Conservation (phyloP, 2,329 filamentous ascomycete species). For the Fusarium nodosum region DNA sequence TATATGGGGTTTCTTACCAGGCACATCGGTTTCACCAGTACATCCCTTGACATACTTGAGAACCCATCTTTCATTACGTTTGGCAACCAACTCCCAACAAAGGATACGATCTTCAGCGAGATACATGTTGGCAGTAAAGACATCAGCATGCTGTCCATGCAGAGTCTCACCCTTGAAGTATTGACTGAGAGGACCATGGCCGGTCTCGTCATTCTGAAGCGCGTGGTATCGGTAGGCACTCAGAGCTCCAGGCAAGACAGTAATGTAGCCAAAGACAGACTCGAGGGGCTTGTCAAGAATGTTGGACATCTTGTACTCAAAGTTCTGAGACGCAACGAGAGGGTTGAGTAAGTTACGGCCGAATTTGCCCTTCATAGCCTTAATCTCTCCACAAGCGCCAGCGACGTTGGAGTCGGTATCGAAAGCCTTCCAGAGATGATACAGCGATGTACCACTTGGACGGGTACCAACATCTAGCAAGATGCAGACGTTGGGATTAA, state of each 20-base stretch:
- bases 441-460: constrained; percentile 89
- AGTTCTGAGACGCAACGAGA: constrained; percentile 96
- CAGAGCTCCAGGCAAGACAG: constrained; percentile 92
- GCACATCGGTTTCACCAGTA: constrained; percentile 97
- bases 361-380: constrained; percentile 91
- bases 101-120: constrained; percentile 90
- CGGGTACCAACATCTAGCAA: constrained; percentile 96
- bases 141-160: constrained; percentile 94
- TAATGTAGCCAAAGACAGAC: constrained; percentile 98
- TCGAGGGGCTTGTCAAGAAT: constrained; percentile 98
- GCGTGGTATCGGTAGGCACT: constrained; percentile 97
- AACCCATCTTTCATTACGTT: constrained; percentile 94
- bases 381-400: constrained; percentile 97
- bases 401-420: constrained; percentile 98
- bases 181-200: constrained; percentile 93
- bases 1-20: constrained; percentile 71
- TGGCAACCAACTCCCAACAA: constrained; percentile 96
- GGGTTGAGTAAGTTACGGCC: constrained; percentile 91
- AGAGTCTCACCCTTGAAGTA: constrained; percentile 99
- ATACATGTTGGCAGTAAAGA: constrained; percentile 98
- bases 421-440: constrained; percentile 98
- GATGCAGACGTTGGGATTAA: constrained; percentile 97
- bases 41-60: constrained; percentile 98
- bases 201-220: constrained; percentile 95
- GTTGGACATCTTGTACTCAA: constrained; percentile 99